Percentiles rank a stretch among this genome's conserved stretches.
Conservation (phyloP, 768 basidiomycete genomes). For the Trametes maxima region DNA sequence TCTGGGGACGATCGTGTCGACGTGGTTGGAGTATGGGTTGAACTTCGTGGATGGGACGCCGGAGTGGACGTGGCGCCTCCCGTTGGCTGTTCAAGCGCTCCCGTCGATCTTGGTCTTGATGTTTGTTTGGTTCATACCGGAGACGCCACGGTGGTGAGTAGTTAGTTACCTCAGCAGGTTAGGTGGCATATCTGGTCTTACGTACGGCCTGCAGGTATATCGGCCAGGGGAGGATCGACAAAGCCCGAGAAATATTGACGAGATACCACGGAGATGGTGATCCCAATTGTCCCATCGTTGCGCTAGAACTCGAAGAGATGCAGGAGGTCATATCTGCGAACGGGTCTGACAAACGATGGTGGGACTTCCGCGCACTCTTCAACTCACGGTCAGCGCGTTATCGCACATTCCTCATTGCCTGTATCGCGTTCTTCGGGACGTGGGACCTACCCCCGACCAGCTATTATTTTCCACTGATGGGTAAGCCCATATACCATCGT, state of each 20-base stretch:
- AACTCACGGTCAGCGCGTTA: conserved; percentile 24
- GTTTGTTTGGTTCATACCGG: conserved; percentile 62
- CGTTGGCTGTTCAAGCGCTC: conserved; percentile 62
- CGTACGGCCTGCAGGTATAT: conserved; percentile 22
- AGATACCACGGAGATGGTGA: conserved; percentile 73
- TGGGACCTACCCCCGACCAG: conserved; percentile 41
- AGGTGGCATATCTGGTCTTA: too few relatives aligned
- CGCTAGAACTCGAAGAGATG: conserved; percentile 24
- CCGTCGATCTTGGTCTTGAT: conserved; percentile 57
- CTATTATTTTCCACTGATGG: conserved; percentile 35
- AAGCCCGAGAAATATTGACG: conserved; percentile 62
- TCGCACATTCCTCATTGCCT: conserved; percentile 25
- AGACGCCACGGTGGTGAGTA: conserved; percentile 64
- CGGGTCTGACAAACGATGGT: conserved; percentile 53
- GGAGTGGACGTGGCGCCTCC: conserved; percentile 66
- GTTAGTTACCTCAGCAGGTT: too few relatives aligned
- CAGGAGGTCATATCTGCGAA: conserved; percentile 62
- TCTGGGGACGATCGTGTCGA: conserved; percentile 26
- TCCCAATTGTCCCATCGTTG: conserved; percentile 56
- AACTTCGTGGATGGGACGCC: conserved; percentile 41
- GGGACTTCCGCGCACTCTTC: conserved; percentile 25
- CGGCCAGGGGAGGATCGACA: conserved; percentile 56
- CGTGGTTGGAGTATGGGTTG: conserved; percentile 44
- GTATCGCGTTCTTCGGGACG: conserved; percentile 56
- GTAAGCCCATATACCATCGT: conserved; percentile 5